phyloP scores from a whole-genome alignment of 2,329 filamentous ascomycete genomes.

The Neopestalotiopsis sp. region DNA sequence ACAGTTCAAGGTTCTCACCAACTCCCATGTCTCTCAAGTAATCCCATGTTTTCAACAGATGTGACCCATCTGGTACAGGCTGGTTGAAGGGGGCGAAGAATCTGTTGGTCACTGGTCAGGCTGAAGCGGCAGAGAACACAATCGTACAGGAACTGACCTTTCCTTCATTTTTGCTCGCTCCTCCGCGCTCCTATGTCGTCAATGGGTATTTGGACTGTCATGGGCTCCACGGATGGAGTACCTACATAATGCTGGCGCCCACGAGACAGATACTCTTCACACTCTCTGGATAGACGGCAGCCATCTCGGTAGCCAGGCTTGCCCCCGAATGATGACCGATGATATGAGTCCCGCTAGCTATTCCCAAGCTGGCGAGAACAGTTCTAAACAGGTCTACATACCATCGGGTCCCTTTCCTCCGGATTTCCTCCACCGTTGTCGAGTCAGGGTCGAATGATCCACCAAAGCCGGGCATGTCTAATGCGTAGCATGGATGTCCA shows the following conservation, averaged over 20 bases:
- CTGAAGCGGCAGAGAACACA: neutral
- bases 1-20: slow-evolving; percentile 18
- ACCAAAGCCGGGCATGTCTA: slow-evolving; percentile 28
- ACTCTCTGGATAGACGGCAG: slow-evolving; percentile 16
- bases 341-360: slow-evolving; percentile 18
- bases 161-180: slow-evolving; percentile 18
- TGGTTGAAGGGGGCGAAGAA: slow-evolving; percentile 20
- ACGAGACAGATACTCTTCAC: slow-evolving; percentile 17
- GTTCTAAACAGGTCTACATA: slow-evolving; percentile 22
- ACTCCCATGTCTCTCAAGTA: slow-evolving; percentile 19
- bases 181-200: slow-evolving; percentile 9
- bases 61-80: slow-evolving; percentile 19
- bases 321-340: slow-evolving; percentile 26
- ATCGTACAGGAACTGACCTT: neutral
- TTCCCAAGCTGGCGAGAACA: slow-evolving; percentile 16
- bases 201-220: neutral
- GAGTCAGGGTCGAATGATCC: slow-evolving; percentile 23
- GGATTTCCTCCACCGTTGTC: slow-evolving; percentile 17
- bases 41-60: slow-evolving; percentile 21
- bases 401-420: slow-evolving; percentile 17
- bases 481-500: slow-evolving; percentile 25
- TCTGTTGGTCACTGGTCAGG: neutral
- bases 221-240: neutral
- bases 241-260: slow-evolving; percentile 16
- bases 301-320: slow-evolving; percentile 23